Evolutionary conservation across 2,329 filamentous ascomycete genomes (phyloP), one percentile per base, ranked within the genome.

Genomic region (Mycosphaerelloides madeirae): DNA sequence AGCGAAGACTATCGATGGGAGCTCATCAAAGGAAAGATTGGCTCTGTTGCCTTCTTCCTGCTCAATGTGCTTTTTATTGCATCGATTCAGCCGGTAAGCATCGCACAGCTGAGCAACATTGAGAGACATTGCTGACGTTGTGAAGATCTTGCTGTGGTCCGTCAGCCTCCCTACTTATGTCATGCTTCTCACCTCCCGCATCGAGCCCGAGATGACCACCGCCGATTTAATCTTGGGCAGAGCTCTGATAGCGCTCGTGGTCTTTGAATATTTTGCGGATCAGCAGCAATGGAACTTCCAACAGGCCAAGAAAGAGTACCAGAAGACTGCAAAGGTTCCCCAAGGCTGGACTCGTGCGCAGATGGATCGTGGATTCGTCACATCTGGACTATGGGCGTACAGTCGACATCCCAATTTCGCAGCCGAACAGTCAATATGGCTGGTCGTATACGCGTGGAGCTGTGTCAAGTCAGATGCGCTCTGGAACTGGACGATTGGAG

Each of bases 1-100:
- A 90, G 85, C 13, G 91, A 98, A 68, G 93, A 98, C 67, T 98
- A 98, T 66, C 80, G 93, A 69, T 98, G 93, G 91, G 75, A 77
- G 44, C 81, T 90, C 43, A 72, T 97, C 41, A 83, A 83, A 62
- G 72, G 76, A 20, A 72, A 80, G 29, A 74, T 90, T 16, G 80
- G 79, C 6, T 70, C 73, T 1, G 72, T 75, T 31, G 63, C 81
- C 18, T 95, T 95, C 73, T 87, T 90, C 65, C 50, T 95, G 34
- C 81, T 98, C 67, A 95, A 97, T 66, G 71, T 91, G 45, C 70
- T 79, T n/a, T 97, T 97, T 73, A 96, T 97, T 58, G 85, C 87
- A 2, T 77, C 89, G 44, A 74, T 78, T 15, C 93, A 98, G 69
- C 73, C 69, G 48, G 73, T 77, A 60, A 56, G 69, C 57, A 4